Evolutionary conservation across 257 asterid species (phyloP), one percentile per base, ranked within the genome.

Genomic region (Eustoma russellianum): DNA sequence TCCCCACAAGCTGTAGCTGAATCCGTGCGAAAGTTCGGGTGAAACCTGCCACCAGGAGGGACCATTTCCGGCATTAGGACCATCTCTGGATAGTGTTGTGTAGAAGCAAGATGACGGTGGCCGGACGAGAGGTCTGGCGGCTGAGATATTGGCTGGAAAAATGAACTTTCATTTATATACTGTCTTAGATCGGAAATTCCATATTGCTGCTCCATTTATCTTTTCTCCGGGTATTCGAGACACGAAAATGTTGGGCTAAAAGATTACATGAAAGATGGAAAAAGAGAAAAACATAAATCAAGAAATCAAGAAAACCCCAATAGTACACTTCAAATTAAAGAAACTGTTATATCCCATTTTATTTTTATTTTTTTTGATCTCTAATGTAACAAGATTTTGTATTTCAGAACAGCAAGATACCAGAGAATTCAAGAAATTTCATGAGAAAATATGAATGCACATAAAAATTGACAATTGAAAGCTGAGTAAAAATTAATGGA

Each of bases 111-210:
- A 13, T 66, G 65, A 10, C 70, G 80, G 75, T 72, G 77, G 66
- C 59, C 49, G 19, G 82, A 60, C 0, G 76, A 63, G n/a, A 76
- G 53, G 55, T 83, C 93, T 38, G 86, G 77, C 41, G 75, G 81
- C 15, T 60, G 77, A 1, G 73, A 68, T 15, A 64, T 59, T 4
- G 77, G 69, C 17, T 79, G 77, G 28, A 76, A 83, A 47, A 90
- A 51, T 15, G 87, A 75, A 68, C 86, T 71, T 9, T 72, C 74
- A 61, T 50, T 53, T 46, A 90, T 69, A 75, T 57, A 90, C 63
- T 78, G 90, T 34, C 89, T 56, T 48, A 77, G 95, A 82, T 90
- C 96, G 61, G 74, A 57, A 64, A 86, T 79, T 7, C 79, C 91
- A 57, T 81, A 86, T 34, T 83, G 82, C 57, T 83, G 87, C 51